phyloP scores from a whole-genome alignment of 2,329 filamentous ascomycete genomes.

The Neospermospora avenae region DNA sequence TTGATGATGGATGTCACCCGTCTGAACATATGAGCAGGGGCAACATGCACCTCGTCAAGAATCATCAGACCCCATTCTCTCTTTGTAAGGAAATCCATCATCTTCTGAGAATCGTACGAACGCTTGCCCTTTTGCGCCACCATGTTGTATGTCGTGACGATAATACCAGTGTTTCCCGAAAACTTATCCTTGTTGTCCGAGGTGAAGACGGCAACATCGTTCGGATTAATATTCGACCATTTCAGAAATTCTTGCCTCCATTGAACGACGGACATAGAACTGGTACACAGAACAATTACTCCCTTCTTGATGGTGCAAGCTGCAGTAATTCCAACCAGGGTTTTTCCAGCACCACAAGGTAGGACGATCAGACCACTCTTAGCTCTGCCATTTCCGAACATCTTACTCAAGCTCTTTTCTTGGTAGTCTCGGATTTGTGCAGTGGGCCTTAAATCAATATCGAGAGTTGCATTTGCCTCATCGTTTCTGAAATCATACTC shows the following conservation, averaged over 20 bases:
- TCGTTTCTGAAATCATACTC: slow-evolving; percentile 98
- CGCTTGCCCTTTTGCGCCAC: slow-evolving; percentile 86
- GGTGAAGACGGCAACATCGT: slow-evolving; percentile 92
- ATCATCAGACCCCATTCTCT: slow-evolving; percentile 98
- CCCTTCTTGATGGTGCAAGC: slow-evolving; percentile 98
- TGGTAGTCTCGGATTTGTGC: slow-evolving; percentile 93
- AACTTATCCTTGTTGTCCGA: slow-evolving; percentile 88
- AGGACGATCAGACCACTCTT: slow-evolving; percentile 97
- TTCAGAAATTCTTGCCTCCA: slow-evolving; percentile 97
- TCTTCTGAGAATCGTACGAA: slow-evolving; percentile 90
- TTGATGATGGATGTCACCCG: slow-evolving; percentile 92
- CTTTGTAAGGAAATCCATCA: slow-evolving; percentile 89
- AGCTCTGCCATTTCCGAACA: slow-evolving; percentile 97
- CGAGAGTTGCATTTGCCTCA: slow-evolving; percentile 80
- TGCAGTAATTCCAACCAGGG: slow-evolving; percentile 94
- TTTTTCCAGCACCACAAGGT: slow-evolving; percentile 95
- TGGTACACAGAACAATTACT: slow-evolving; percentile 91
- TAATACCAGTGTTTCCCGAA: slow-evolving; percentile 85
- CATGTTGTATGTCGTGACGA: slow-evolving; percentile 98
- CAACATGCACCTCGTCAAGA: slow-evolving; percentile 95
- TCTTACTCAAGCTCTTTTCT: slow-evolving; percentile 96
- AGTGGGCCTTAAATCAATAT: slow-evolving; percentile 87
- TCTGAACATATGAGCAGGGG: slow-evolving; percentile 93
- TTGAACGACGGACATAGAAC: slow-evolving; percentile 95
- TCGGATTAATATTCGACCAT: slow-evolving; percentile 96